Base-by-base conservation (phyloP, 805 yeast genomes). In the Cyberlindnera mycetangii region DNA sequence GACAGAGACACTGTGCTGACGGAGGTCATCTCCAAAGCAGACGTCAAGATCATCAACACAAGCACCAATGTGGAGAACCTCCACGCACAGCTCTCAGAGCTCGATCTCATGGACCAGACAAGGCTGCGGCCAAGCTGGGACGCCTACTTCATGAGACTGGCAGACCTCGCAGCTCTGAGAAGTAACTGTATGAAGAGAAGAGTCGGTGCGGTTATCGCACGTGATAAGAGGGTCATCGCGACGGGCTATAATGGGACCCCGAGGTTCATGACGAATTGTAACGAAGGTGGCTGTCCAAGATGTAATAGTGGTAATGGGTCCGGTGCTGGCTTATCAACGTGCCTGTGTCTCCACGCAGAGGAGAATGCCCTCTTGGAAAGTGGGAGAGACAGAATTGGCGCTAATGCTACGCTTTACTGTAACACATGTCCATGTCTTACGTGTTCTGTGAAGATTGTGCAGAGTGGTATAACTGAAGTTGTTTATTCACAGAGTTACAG, bases 211-310 rank as follows among this genome's bases (percentile, higher is more conserved):
- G 98, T 93, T 8, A 78, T 93, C 15, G 97, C 89, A 2, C 75
- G 89, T 42, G 93, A 87, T 37, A 79, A 78, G 31, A 71, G 97
- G 45, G 95, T 93, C 21, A 75, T 93, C 20, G 93, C 98, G 2
- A 93, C 99, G 0, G 99, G 99, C 0, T 93, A 93, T 65, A 93
- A 93, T 58, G 99, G 99, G 2, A 93, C 99, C 0, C 98, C 99
- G 10, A 74, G 96, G 33, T 87, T 89, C 47, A 67, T 89, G 56
- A 70, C 72, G 20, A 93, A 93, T 57, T 93, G 99, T 66, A 90
- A 88, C 58, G 92, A 89, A 55, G 99, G 99, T 18, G 99, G 99
- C 1, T 93, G 99, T 64, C 66, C 78, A 5, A 70, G 99, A 32
- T 93, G 99, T 63, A 93, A 93, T 58, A 67, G 75, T 20, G 90